A percentile compares a stretch with the other conserved stretches of the same genome.
Conservation (phyloP, 2,329 filamentous ascomycete genomes). For the Fusarium sp. region DNA sequence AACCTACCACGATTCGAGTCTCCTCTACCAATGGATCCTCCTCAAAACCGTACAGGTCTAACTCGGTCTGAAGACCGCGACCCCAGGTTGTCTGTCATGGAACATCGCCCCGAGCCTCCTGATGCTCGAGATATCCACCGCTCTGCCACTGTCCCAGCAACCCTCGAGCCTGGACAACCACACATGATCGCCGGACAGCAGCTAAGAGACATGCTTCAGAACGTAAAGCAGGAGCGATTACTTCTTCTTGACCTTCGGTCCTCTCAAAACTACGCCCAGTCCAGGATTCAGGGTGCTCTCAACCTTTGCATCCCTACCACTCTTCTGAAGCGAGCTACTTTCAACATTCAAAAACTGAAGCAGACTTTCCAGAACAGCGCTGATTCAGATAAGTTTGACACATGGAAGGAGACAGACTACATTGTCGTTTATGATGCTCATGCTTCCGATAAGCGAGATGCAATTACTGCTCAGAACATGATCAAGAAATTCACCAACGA, state of each 20-base stretch:
- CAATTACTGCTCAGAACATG: slow-evolving; percentile 82
- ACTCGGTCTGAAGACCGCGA: slow-evolving; percentile 63
- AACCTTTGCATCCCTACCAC: slow-evolving; percentile 97
- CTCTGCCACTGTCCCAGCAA: slow-evolving; percentile 66
- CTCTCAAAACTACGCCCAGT: slow-evolving; percentile 81
- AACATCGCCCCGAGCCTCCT: slow-evolving; percentile 58
- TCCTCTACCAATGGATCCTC: slow-evolving; percentile 49
- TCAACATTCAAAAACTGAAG: slow-evolving; percentile 87
- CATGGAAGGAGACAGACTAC: slow-evolving; percentile 78
- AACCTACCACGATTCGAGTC: slow-evolving; percentile 58
- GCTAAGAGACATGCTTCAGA: slow-evolving; percentile 67
- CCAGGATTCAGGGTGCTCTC: slow-evolving; percentile 81
- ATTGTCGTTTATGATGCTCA: slow-evolving; percentile 90
- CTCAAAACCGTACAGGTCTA: slow-evolving; percentile 46
- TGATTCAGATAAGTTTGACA: slow-evolving; percentile 78
- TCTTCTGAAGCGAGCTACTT: slow-evolving; percentile 88
- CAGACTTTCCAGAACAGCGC: slow-evolving; percentile 82
- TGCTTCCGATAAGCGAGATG: slow-evolving; percentile 83
- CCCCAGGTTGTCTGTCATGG: slow-evolving; percentile 65
- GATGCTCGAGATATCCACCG: slow-evolving; percentile 44
- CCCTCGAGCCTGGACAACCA: slow-evolving; percentile 59
- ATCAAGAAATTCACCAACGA: slow-evolving; percentile 92
- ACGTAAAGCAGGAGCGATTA: slow-evolving; percentile 56
- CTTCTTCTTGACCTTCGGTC: slow-evolving; percentile 89
- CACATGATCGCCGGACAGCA: slow-evolving; percentile 65